These are phyloP conservation scores for Goffeauzyma gilvescens DNA, from an alignment of 768 basidiomycete species.

Conservation along the genomic window DNA sequence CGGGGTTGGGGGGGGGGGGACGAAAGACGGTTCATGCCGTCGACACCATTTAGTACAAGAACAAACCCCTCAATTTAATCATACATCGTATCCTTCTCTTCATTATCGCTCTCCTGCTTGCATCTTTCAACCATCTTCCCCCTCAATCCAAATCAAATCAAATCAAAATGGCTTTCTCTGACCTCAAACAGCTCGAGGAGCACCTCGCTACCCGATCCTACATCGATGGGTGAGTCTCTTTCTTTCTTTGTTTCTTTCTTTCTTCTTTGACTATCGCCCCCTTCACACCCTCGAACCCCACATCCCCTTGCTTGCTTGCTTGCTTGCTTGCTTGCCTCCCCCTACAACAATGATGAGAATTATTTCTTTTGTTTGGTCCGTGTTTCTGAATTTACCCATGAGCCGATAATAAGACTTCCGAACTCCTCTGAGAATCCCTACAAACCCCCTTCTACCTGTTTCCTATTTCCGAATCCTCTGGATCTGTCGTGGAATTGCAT, in stretches of 20 bases:
- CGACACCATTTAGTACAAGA: too few species aligned
- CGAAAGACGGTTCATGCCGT: too few species aligned
- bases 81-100: neutral
- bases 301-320: neutral
- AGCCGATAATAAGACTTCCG: constrained; percentile 26
- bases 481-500: neutral
- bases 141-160: constrained; percentile 1
- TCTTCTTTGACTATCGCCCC: neutral
- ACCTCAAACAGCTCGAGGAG: constrained; percentile 46
- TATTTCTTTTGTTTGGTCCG: constrained; percentile 33
- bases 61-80: too few species aligned
- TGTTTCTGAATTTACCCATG: constrained; percentile 32
- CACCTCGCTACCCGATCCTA: constrained; percentile 50
- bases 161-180: constrained; percentile 28
- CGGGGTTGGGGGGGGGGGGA: too few species aligned
- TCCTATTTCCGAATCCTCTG: neutral
- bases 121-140: neutral
- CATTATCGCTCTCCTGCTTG: neutral
- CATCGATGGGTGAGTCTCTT: constrained; percentile 28
- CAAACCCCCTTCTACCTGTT: constrained; percentile 3
- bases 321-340: neutral
- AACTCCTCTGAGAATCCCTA: constrained; percentile 34
- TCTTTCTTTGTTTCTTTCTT: neutral
- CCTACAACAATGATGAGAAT: constrained; percentile 25
- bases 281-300: neutral